Conservation (phyloP, 1,284 basidiomycete genomes). For the Ganoderma sinense region DNA sequence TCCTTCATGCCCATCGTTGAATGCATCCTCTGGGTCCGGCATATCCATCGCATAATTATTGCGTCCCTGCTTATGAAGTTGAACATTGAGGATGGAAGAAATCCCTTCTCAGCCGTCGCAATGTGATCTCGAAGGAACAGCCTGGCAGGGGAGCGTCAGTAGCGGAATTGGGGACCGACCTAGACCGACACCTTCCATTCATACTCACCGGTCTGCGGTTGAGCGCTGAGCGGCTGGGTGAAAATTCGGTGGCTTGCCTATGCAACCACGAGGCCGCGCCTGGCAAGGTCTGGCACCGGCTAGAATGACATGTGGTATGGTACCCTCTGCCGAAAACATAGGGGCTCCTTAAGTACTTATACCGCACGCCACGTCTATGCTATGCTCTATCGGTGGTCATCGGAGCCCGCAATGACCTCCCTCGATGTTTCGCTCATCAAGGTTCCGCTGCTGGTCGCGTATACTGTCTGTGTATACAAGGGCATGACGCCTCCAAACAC, state of each 20-base stretch:
- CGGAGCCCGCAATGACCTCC: neutral
- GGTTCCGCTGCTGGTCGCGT: neutral
- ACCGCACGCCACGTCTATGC: neutral
- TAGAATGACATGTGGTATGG: neutral
- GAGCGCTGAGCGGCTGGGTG: neutral
- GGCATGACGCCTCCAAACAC: slow-evolving; percentile 1
- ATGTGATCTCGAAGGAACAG: too few relatives aligned
- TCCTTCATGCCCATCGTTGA: too few relatives aligned
- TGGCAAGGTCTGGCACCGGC: neutral
- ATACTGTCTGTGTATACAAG: neutral
- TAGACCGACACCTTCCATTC: neutral
- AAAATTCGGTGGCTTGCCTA: neutral
- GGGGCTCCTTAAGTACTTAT: neutral
- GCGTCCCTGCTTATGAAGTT: too few relatives aligned
- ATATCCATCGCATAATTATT: too few relatives aligned
- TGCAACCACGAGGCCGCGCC: neutral
- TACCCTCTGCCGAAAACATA: neutral
- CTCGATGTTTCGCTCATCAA: neutral
- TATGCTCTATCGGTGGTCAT: neutral
- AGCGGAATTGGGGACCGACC: neutral
- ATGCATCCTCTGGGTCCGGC: too few relatives aligned
- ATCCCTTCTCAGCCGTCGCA: too few relatives aligned
- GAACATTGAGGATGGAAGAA: too few relatives aligned
- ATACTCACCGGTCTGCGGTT: neutral
- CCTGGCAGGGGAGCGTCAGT: neutral